Base-by-base conservation (phyloP, 768 basidiomycete species). In the Mycena belliarum region DNA sequence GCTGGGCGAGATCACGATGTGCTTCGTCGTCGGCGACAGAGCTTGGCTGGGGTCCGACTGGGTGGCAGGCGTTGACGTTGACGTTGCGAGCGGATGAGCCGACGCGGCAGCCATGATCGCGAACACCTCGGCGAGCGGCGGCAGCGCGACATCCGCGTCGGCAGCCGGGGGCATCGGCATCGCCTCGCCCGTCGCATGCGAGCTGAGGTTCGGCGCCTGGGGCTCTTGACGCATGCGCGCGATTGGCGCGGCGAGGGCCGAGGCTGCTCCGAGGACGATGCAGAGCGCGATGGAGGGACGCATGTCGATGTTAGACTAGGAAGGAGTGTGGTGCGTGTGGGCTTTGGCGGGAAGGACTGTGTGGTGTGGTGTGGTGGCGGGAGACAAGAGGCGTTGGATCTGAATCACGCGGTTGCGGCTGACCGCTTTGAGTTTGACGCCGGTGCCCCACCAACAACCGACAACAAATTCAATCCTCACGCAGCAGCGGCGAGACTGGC, bases 281-380 rank as follows among this genome's bases (percentile, higher is more conserved):
- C 26, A 55, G 46, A 60, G 45, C 42, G 52, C 32, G 24, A 52
- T 33, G 37, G 29, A 46, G n/a, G 35, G 58, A 49, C 32, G 53
- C 62, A 63, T 63, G 35, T 57, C 57, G 55, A 63, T 63, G 35
- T 57, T 61, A 51, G 23, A 35, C 32, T 41, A 32, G 26, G 41
- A 50, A 46, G 14, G 60, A 57, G 41, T 53, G 60, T 57, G 50
- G 55, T 45, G 60, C 51, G 48, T 43, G 58, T 43, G 29, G 11
- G 49, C 49, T 49, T 55, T n/a, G 58, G 48, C 52, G 43, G 20
- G 35, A 55, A 60, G 12, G 55, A 56, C 9, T 35, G 60, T 61
- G 47, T 40, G 29, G 29, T 32, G 29, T 6, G 6, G 6, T 40
- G 55, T 55, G 59, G 53, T 29, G 44, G 53, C 7, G 20, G 24